Percentiles rank a stretch among this genome's conserved stretches.
These are phyloP conservation scores for Gomphus bonarii DNA, from an alignment of 1,284 basidiomycete species.

Conservation along the genomic window DNA sequence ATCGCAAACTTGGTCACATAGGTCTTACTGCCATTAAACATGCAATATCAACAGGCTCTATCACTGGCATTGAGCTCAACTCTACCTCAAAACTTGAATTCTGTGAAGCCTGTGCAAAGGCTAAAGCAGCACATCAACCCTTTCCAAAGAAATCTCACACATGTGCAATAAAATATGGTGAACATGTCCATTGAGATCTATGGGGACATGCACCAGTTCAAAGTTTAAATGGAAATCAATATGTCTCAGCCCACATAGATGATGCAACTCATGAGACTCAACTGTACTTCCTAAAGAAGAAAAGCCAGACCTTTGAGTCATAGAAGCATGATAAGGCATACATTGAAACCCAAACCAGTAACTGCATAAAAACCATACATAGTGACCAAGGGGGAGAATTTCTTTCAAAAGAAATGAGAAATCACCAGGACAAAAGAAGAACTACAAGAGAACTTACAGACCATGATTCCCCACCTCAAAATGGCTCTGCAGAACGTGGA, in stretches of 20 bases:
- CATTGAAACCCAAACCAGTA: constrained; percentile 12
- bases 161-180: constrained; percentile 15
- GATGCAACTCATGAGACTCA: constrained; percentile 13
- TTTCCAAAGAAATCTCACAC: constrained; percentile 14
- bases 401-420: constrained; percentile 21
- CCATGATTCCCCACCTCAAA: constrained; percentile 26
- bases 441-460: constrained; percentile 21
- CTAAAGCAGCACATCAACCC: constrained; percentile 16
- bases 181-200: constrained; percentile 3
- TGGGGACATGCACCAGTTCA: constrained; percentile 16
- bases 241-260: constrained; percentile 17
- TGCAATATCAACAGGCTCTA: not conserved
- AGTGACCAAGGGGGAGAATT: constrained; percentile 22
- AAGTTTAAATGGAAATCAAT: constrained; percentile 10
- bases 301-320: constrained; percentile 12
- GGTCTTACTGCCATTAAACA: constrained; percentile 15
- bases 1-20: constrained; percentile 10
- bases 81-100: no score
- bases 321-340: constrained; percentile 14
- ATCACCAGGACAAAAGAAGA: constrained; percentile 17
- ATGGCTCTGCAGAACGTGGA: constrained; percentile 27
- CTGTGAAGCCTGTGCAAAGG: no score
- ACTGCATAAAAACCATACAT: constrained; percentile 23
- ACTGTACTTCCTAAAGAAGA: constrained; percentile 13
- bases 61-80: no score